phyloP scores from a whole-genome alignment of 225 moss, liverwort and hornwort species.

The Marchantia paleacea region DNA sequence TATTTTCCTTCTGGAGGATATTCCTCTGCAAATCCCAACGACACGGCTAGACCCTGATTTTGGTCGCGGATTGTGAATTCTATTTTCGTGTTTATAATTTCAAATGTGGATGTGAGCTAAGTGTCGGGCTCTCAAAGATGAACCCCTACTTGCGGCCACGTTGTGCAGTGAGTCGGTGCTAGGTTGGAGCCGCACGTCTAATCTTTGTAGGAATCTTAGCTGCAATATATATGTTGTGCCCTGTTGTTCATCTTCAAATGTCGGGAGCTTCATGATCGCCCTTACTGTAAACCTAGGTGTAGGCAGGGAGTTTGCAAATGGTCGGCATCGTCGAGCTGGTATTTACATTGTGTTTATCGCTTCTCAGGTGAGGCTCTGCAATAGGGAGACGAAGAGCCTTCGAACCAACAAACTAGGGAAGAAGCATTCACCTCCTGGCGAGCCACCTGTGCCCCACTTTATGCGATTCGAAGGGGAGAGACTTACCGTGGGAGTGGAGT shows the following conservation, averaged over 20 bases:
- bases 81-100: too few relatives aligned
- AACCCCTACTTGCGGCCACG: not conserved
- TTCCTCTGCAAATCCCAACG: too few relatives aligned
- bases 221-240: not conserved
- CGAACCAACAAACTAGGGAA: slow-evolving; percentile 3
- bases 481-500: slow-evolving; percentile 56
- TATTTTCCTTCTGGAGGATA: too few relatives aligned
- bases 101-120: not conserved
- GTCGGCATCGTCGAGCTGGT: not conserved
- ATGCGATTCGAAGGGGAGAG: slow-evolving; percentile 93
- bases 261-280: not conserved
- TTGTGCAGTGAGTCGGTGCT: not conserved
- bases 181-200: not conserved
- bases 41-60: too few relatives aligned
- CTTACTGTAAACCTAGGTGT: not conserved
- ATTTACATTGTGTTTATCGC: not conserved
- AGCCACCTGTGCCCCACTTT: slow-evolving; percentile 46
- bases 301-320: not conserved
- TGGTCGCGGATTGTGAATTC: too few relatives aligned
- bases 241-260: not conserved
- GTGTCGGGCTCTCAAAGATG: not conserved
- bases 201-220: not conserved
- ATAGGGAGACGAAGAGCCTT: slow-evolving; percentile 5
- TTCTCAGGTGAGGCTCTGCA: slow-evolving; percentile 35
- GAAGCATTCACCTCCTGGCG: slow-evolving; percentile 1